A percentile compares a stretch with the other conserved stretches of the same genome.
Conservation (phyloP, 352 stramenopile species). For the Halophytophthora batemanensis region DNA sequence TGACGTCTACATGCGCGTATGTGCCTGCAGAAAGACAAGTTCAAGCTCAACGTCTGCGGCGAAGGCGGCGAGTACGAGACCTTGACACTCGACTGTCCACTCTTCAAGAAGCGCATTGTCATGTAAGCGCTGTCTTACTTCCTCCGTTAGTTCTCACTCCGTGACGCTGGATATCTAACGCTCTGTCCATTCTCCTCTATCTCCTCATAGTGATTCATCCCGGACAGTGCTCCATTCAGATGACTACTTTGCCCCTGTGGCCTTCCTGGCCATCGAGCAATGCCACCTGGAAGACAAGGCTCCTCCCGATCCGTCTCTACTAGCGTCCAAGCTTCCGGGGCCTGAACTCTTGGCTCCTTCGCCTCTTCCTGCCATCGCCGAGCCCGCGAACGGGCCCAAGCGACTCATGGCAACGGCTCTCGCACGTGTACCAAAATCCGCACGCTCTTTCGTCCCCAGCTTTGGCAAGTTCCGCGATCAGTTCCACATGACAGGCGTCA, state of each 20-base stretch:
- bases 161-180: slow-evolving; percentile 1
- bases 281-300: slow-evolving; percentile 91
- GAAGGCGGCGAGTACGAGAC: slow-evolving; percentile 99
- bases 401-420: slow-evolving; percentile 21
- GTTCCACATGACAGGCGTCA: slow-evolving; percentile 60
- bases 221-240: slow-evolving; percentile 92
- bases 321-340: slow-evolving; percentile 35
- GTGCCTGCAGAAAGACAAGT: slow-evolving; percentile 86
- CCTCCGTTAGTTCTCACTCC: neutral
- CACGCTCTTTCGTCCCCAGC: slow-evolving; percentile 20
- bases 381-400: slow-evolving; percentile 5
- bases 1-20: neutral
- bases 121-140: slow-evolving; percentile 47
- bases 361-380: neutral
- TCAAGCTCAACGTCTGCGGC: slow-evolving; percentile 97
- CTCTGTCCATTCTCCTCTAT: slow-evolving; percentile 3
- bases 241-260: slow-evolving; percentile 91
- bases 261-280: slow-evolving; percentile 88
- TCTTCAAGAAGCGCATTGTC: slow-evolving; percentile 93
- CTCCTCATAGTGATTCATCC: slow-evolving; percentile 71
- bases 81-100: slow-evolving; percentile 96
- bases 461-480: slow-evolving; percentile 60
- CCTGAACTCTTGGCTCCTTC: slow-evolving; percentile 2
- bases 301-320: slow-evolving; percentile 25
- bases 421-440: slow-evolving; percentile 10